Conservation (phyloP, 2,329 filamentous ascomycete genomes). For the Sporothrix variecibatus region DNA sequence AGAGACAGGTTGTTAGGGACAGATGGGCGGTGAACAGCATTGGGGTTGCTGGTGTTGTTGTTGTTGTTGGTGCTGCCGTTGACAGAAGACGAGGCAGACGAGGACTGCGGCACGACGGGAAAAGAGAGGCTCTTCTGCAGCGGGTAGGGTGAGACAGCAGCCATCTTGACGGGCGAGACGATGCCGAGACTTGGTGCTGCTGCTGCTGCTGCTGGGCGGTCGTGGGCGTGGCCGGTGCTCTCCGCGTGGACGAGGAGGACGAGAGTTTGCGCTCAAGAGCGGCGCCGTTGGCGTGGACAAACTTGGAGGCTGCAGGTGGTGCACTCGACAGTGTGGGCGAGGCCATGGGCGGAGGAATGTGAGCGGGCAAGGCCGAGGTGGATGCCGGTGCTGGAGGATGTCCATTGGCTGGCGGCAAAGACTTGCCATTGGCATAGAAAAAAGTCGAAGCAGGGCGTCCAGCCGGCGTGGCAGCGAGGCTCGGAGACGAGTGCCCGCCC, state of each 20-base stretch:
- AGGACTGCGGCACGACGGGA: not conserved
- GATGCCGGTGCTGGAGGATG: not conserved
- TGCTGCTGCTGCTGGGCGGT: not conserved
- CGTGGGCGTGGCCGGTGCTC: not conserved
- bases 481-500: not conserved
- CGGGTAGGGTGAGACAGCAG: not conserved
- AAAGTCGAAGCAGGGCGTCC: slow-evolving; percentile 49
- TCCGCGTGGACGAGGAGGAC: not conserved
- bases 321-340: not conserved
- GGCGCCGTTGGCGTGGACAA: slow-evolving; percentile 73
- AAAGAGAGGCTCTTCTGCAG: slow-evolving; percentile 21
- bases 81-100: slow-evolving; percentile 3
- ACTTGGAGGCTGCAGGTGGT: slow-evolving; percentile 55
- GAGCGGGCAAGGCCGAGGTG: slow-evolving; percentile 21
- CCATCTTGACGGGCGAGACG: slow-evolving; percentile 52
- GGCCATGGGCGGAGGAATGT: slow-evolving; percentile 27
- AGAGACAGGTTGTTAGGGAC: not conserved
- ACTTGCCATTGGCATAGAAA: slow-evolving; percentile 57
- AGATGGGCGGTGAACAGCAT: not conserved
- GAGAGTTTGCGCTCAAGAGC: slow-evolving; percentile 37
- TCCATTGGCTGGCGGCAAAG: slow-evolving; percentile 36
- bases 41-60: not conserved
- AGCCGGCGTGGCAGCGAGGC: slow-evolving; percentile 35
- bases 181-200: slow-evolving; percentile 34
- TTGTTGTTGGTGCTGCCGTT: not conserved